These are phyloP conservation scores for Aspergillus sp. DNA, from an alignment of 2,329 filamentous ascomycete species.

Conservation along the genomic window DNA sequence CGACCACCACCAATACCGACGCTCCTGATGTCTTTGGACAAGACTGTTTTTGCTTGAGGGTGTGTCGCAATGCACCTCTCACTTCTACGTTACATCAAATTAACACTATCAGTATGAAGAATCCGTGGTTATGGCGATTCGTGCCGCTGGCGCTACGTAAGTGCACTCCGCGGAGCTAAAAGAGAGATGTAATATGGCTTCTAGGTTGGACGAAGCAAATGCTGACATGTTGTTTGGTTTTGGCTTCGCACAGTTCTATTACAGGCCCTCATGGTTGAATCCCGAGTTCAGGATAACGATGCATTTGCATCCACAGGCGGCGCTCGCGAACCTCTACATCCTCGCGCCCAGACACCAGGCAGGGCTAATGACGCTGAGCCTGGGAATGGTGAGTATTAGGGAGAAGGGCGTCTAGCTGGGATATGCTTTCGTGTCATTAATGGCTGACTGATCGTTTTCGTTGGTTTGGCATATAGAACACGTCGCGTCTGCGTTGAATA, in stretches of 20 bases:
- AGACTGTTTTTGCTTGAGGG: conserved; percentile 5
- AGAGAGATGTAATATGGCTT: conserved; percentile 2
- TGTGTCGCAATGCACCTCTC: conserved; percentile 29
- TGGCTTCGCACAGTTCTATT: conserved; percentile 20
- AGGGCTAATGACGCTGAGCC: conserved; percentile 11
- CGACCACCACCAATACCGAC: background rate
- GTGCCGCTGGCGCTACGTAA: conserved; percentile 29
- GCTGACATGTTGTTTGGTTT: conserved; percentile 12
- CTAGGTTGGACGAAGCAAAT: background rate
- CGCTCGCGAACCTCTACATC: conserved; percentile 10
- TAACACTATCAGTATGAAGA: conserved; percentile 28
- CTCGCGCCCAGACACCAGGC: conserved; percentile 15
- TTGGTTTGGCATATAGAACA: conserved; percentile 15
- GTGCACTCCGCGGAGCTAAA: conserved; percentile 8
- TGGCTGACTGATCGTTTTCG: background rate
- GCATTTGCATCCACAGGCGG: conserved; percentile 12
- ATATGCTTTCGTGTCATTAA: background rate
- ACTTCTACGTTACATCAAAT: conserved; percentile 9
- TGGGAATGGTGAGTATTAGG: conserved; percentile 22
- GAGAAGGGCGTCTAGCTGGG: background rate
- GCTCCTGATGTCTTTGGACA: background rate
- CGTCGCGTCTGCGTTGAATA: conserved; percentile 24
- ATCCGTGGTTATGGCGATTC: conserved; percentile 22
- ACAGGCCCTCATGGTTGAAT: conserved; percentile 22
- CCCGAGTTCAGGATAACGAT: conserved; percentile 11